A percentile compares a stretch with the other conserved stretches of the same genome.
These are phyloP conservation scores for Coniochaeta hoffmannii DNA, from an alignment of 2,329 filamentous ascomycete species.

Conservation along the genomic window DNA sequence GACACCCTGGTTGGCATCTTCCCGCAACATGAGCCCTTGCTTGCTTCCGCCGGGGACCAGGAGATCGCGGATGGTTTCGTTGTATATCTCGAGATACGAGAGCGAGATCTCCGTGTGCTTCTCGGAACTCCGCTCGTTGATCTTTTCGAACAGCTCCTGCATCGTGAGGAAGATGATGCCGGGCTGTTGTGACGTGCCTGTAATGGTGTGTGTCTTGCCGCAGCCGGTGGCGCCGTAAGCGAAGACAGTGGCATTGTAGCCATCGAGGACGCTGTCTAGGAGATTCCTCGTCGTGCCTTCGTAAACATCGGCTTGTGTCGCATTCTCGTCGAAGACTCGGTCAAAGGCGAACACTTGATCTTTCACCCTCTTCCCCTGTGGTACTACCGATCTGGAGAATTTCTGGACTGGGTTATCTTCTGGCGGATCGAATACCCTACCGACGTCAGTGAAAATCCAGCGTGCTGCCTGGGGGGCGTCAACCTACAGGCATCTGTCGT, in stretches of 20 bases:
- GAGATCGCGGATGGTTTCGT: slow-evolving; percentile 94
- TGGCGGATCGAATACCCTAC: slow-evolving; percentile 90
- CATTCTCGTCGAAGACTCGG: slow-evolving; percentile 92
- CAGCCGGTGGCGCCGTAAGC: slow-evolving; percentile 97
- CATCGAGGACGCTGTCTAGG: slow-evolving; percentile 92
- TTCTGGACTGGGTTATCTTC: slow-evolving; percentile 89
- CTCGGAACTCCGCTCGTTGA: slow-evolving; percentile 75
- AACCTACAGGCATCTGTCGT: slow-evolving; percentile 88
- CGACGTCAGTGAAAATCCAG: slow-evolving; percentile 12
- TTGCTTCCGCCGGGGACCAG: slow-evolving; percentile 80
- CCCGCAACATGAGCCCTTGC: slow-evolving; percentile 80
- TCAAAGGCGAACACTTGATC: slow-evolving; percentile 98
- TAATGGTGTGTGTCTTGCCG: slow-evolving; percentile 97
- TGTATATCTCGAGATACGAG: slow-evolving; percentile 97
- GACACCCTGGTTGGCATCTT: slow-evolving; percentile 89
- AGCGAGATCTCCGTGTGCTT: slow-evolving; percentile 87
- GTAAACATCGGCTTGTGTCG: slow-evolving; percentile 87
- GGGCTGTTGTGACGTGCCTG: slow-evolving; percentile 82
- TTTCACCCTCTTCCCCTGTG: slow-evolving; percentile 84
- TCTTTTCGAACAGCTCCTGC: slow-evolving; percentile 97
- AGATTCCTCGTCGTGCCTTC: slow-evolving; percentile 83
- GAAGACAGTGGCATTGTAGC: slow-evolving; percentile 98
- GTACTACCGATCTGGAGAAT: slow-evolving; percentile 75
- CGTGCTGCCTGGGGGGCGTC: neutral
- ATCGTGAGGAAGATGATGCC: slow-evolving; percentile 99